A percentile compares a stretch with the other conserved stretches of the same genome.
Conservation (phyloP, 1,284 basidiomycete genomes). For the Polyporus tsugae region DNA sequence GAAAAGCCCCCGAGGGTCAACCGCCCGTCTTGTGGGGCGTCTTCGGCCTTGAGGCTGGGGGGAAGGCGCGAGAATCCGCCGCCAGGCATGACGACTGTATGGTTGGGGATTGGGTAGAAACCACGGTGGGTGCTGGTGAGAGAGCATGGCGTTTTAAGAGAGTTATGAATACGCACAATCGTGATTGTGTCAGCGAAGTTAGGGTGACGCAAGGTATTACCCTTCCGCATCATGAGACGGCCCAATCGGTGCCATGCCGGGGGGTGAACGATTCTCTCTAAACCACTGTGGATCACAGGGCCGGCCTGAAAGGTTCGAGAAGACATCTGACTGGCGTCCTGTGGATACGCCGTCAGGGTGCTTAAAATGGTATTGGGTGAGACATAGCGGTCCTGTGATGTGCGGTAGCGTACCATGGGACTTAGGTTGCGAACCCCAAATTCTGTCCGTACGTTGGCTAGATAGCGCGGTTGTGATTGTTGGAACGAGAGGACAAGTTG, state of each 20-base stretch:
- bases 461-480: background rate
- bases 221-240: background rate
- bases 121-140: background rate
- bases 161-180: background rate
- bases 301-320: background rate
- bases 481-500: background rate
- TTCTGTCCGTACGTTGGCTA: background rate
- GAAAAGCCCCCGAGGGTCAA: conserved; percentile 40
- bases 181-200: background rate
- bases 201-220: background rate
- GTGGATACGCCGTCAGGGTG: background rate
- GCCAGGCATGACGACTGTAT: background rate
- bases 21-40: background rate
- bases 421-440: background rate
- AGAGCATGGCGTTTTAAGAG: background rate
- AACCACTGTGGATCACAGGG: background rate
- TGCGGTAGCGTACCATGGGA: background rate
- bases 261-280: background rate
- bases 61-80: background rate
- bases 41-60: background rate
- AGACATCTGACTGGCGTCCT: background rate
- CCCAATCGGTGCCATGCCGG: background rate
- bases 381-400: background rate
- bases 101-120: background rate
- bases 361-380: background rate